A percentile compares a stretch with the other conserved stretches of the same genome.
These are phyloP conservation scores for Phellopilus nigrolimitatus DNA, from an alignment of 1,284 basidiomycete genomes.

Conservation along the genomic window DNA sequence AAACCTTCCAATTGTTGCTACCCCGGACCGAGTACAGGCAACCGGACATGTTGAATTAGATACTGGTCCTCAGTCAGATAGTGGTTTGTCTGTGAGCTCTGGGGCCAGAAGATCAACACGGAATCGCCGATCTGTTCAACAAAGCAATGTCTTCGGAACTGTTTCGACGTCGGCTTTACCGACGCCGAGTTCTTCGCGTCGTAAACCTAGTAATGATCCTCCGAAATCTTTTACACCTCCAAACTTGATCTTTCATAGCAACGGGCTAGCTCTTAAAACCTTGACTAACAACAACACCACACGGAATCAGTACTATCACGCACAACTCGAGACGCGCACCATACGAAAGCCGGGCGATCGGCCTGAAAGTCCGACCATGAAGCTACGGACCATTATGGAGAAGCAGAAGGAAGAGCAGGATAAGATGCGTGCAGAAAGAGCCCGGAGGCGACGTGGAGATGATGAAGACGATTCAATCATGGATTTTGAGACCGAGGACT, in stretches of 20 bases:
- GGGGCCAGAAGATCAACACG: slow-evolving; percentile 35
- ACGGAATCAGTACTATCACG: slow-evolving; percentile 61
- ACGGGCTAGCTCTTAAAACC: slow-evolving; percentile 52
- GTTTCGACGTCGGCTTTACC: slow-evolving; percentile 21
- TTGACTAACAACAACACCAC: slow-evolving; percentile 67
- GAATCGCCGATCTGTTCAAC: slow-evolving; percentile 40
- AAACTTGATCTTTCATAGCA: slow-evolving; percentile 31
- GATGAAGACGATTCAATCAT: slow-evolving; percentile 29
- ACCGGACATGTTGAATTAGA: not conserved
- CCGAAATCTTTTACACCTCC: slow-evolving; percentile 5
- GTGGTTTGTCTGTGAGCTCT: not conserved
- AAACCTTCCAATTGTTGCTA: not conserved
- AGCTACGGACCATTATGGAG: slow-evolving; percentile 67
- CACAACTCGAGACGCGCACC: slow-evolving; percentile 59
- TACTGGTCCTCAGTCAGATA: not conserved
- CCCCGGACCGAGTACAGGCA: not conserved
- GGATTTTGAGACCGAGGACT: slow-evolving; percentile 29
- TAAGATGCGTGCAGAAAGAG: slow-evolving; percentile 57
- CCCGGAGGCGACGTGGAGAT: slow-evolving; percentile 47
- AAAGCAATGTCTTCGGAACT: slow-evolving; percentile 37
- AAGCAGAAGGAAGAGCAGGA: slow-evolving; percentile 66
- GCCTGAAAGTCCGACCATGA: slow-evolving; percentile 76
- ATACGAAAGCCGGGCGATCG: slow-evolving; percentile 64
- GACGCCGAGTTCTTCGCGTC: slow-evolving; percentile 2
- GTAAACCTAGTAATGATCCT: slow-evolving; percentile 1